Percentiles rank a stretch among this genome's conserved stretches.
Evolutionary conservation across 345 rosid genomes (phyloP).

Genomic region (Excoecaria agallocha): DNA sequence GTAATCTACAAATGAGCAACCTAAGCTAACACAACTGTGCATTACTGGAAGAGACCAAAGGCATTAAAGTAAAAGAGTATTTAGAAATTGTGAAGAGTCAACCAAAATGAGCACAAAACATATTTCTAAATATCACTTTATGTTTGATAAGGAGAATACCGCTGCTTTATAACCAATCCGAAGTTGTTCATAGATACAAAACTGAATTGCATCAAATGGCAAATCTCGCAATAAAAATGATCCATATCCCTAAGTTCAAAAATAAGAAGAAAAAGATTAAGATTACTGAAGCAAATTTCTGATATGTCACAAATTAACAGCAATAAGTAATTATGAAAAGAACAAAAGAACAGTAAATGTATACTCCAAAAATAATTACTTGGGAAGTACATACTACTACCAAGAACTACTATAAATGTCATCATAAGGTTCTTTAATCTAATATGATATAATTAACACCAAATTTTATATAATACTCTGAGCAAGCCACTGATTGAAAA

Average conservation of each 20-base stretch:
- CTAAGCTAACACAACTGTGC: background rate
- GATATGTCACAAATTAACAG: no score
- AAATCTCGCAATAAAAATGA: slow-evolving; percentile 85
- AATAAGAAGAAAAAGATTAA: background rate
- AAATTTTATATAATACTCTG: no score
- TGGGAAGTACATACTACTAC: no score
- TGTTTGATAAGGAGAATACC: slow-evolving; percentile 41
- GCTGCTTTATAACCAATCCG: slow-evolving; percentile 79
- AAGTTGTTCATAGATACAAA: slow-evolving; percentile 94
- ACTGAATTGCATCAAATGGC: slow-evolving; percentile 95
- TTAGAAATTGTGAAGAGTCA: no score
- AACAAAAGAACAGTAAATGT: background rate
- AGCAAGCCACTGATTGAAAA: no score
- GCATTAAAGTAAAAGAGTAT: no score
- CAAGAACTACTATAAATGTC: no score
- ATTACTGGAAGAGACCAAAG: background rate
- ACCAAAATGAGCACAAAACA: no score
- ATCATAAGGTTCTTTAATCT: no score
- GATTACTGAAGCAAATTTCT: background rate
- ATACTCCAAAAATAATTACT: background rate
- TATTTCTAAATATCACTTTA: background rate
- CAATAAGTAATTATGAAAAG: background rate
- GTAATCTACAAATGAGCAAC: background rate
- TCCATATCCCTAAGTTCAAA: slow-evolving; percentile 65
- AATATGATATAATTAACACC: no score